Base-by-base conservation (phyloP, 495 filamentous ascomycete genomes). In the Immersiella caudata region DNA sequence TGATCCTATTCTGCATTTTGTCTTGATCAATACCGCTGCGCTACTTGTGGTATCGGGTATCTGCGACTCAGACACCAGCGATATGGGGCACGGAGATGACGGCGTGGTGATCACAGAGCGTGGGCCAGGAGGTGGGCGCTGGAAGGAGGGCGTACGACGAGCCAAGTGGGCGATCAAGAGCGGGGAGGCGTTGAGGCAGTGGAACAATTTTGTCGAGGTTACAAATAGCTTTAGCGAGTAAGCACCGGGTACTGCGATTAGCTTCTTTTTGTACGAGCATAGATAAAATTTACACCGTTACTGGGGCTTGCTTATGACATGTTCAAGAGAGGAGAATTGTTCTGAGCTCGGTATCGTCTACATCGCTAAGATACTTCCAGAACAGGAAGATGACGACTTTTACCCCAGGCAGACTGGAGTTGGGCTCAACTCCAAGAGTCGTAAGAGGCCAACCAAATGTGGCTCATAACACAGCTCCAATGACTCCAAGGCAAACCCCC, bases 1-100 rank as follows among this genome's bases (percentile, higher is more conserved):
- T 68, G 88, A 96, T 75, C 92, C 96, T 1, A 93, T 99, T 69
- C 75, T 96, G 76, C 89, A 95, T 73, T 98, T 98, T 71, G 94
- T 99, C 52, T 80, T 97, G 50, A 89, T 97, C 75, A 99, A 99
- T 73, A 90, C 94, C 0, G 95, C 95, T 1, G 93, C 93, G 14
- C 79, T 98, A 58, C 84, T 98, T 24, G 93, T 94, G 0, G 86
- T 89, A 7, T 83, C 91, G 0, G 96, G 96, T 0, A 78, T 96
- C n/a, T 95, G 93, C 71, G 94, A 97, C 64, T 86, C 88, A 0
- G 89, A 94, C 36, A 85, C 81, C 29, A 92, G 90, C 71, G 79
- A 86, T 71, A 91, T 93, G 88, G 93, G 90, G 7, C 61, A 72
- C 26, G 81, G 81, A 2, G 77, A 81, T 51, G 84, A 86, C 66